Evolutionary conservation across 257 asterid species (phyloP), one percentile per base, ranked within the genome.

Genomic region (Jacaranda mimosifolia): DNA sequence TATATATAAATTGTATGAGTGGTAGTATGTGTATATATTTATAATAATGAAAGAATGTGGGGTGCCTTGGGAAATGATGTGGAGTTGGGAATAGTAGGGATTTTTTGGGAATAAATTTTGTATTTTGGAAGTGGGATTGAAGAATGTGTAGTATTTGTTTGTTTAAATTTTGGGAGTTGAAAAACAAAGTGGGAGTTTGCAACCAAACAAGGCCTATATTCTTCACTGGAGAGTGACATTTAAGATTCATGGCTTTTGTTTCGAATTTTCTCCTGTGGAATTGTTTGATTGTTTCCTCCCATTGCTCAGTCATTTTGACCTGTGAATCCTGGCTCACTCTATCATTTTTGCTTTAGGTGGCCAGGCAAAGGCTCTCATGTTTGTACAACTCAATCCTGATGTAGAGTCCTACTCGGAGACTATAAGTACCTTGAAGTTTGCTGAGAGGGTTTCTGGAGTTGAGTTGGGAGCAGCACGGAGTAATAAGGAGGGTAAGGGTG

Each of bases 381-480:
- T 95, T 84, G 97, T 95, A 35, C 99, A 95, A 80, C 87, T 93
- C 62, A 95, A 95, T 88, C 99, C 99, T 35, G 99, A 95, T 53
- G 94, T 88, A 15, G 98, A 93, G 73, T 95, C 99, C 64, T 92
- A 89, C 67, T 86, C 96, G 15, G 99, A 95, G 87, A 90, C 96
- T 77, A 68, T 90, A 82, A 95, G 99, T 74, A 95, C 99, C 39
- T 81, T 95, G 75, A 95, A 95, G 83, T 95, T 95, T 89, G 97
- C 99, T 15, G 98, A 95, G 89, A 85, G 99, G 84, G 99, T 93
- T 64, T 95, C 99, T 71, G 99, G 99, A 32, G 99, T 95, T 71
- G 98, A 92, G 85, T 83, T 95, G 89, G 99, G 99, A 75, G 97
- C 97, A 21, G 98, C 98, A 21, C 83, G 89, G 72, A 93, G 91